phyloP scores from a whole-genome alignment of 148 eudicot genomes.

The Polygonum aviculare region DNA sequence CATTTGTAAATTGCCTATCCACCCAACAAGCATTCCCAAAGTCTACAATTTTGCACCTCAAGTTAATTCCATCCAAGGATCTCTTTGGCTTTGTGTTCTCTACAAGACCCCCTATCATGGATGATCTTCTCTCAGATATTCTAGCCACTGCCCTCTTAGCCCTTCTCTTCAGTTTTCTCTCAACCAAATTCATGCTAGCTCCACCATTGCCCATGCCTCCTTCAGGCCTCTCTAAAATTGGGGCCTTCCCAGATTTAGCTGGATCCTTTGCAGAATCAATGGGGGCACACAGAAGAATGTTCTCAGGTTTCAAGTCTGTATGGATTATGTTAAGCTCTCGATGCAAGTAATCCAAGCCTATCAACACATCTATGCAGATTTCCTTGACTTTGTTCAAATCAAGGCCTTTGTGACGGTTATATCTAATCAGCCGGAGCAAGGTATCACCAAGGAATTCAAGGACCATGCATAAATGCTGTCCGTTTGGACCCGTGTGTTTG shows the following conservation, averaged over 20 bases:
- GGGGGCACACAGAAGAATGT: constrained; percentile 76
- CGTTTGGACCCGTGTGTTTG: constrained; percentile 90
- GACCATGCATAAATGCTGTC: constrained; percentile 91
- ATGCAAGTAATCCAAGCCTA: constrained; percentile 88
- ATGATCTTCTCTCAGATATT: constrained; percentile 23
- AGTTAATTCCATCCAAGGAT: constrained; percentile 64
- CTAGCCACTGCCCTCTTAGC: constrained; percentile 18
- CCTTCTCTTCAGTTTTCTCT: constrained; percentile 16
- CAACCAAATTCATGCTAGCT: constrained; percentile 11
- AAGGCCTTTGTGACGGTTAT: constrained; percentile 75
- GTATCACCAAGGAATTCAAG: constrained; percentile 98
- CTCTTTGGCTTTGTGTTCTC: constrained; percentile 37
- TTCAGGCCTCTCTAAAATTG: constrained; percentile 57
- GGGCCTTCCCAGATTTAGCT: constrained; percentile 52
- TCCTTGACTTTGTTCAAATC: constrained; percentile 71
- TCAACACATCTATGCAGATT: constrained; percentile 80
- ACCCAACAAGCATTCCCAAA: constrained; percentile 98
- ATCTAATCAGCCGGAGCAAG: constrained; percentile 67
- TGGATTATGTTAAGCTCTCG: constrained; percentile 71
- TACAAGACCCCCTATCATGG: constrained; percentile 43
- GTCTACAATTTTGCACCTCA: constrained; percentile 86
- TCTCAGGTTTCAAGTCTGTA: constrained; percentile 89
- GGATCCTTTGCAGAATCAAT: constrained; percentile 89
- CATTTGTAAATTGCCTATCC: constrained; percentile 59
- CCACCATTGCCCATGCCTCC: constrained; percentile 14